A percentile compares a stretch with the other conserved stretches of the same genome.
These are phyloP conservation scores for Rhizophagus prolifer DNA, from an alignment of 192 early-diverging fungal species.

Conservation along the genomic window DNA sequence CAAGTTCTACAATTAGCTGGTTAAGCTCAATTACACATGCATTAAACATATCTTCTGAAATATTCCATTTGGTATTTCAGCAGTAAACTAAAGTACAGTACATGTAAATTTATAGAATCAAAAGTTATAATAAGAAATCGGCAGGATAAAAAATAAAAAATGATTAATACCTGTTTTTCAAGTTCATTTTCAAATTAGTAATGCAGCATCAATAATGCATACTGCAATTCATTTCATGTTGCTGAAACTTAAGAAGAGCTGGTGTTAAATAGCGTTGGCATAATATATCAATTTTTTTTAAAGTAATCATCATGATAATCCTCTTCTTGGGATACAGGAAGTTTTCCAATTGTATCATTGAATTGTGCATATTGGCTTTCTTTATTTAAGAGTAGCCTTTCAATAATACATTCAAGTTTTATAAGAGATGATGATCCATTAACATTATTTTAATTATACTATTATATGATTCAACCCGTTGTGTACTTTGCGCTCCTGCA, in stretches of 20 bases:
- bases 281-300: neutral
- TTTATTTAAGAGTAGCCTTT: neutral
- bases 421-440: neutral
- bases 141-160: neutral
- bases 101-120: neutral
- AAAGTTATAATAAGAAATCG: neutral
- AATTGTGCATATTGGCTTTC: neutral
- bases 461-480: too few relatives aligned
- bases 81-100: too few relatives aligned
- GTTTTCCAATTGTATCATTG: too few relatives aligned
- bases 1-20: neutral
- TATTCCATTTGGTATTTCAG: neutral
- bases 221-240: neutral
- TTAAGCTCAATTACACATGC: neutral
- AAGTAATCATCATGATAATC: neutral
- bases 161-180: neutral
- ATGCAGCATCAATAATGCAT: too few relatives aligned
- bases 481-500: neutral
- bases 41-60: neutral
- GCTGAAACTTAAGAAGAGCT: neutral
- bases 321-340: too few relatives aligned
- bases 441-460: neutral
- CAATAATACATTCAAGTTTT: neutral
- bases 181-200: neutral
- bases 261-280: neutral